These are phyloP conservation scores for Megacollybia marginata DNA, from an alignment of 768 basidiomycete genomes.

Conservation along the genomic window DNA sequence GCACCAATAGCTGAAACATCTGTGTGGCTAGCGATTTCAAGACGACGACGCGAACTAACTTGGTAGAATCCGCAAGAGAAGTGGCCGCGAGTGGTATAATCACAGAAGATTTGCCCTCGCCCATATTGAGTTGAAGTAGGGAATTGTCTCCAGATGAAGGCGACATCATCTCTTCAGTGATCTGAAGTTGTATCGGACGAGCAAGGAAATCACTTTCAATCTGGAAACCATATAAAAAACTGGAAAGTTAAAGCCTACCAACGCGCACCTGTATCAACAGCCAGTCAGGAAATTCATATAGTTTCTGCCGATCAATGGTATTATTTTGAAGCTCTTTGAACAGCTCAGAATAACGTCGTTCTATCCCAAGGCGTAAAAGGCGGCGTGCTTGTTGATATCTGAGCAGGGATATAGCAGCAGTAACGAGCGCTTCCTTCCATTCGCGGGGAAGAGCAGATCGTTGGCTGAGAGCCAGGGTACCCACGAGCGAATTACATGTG, in stretches of 20 bases:
- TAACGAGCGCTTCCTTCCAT: too few species aligned
- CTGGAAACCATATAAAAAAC: too few species aligned
- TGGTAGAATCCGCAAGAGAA: constrained; percentile 33
- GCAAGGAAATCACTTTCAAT: constrained; percentile 36
- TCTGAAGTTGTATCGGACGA: constrained; percentile 32
- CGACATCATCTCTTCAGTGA: constrained; percentile 40
- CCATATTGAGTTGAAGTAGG: constrained; percentile 48
- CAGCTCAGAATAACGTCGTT: not conserved
- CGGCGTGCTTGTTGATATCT: not conserved
- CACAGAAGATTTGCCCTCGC: constrained; percentile 47
- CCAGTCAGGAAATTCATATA: not conserved
- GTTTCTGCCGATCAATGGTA: not conserved
- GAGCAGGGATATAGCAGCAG: not conserved
- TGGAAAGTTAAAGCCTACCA: too few species aligned
- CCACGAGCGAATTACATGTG: too few species aligned
- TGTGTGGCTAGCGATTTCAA: constrained; percentile 39
- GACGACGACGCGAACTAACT: constrained; percentile 40
- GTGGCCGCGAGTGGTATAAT: constrained; percentile 39
- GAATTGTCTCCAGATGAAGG: constrained; percentile 30
- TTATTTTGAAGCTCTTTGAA: not conserved
- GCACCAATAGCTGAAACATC: constrained; percentile 42
- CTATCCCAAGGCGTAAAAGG: not conserved
- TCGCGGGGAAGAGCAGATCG: too few species aligned
- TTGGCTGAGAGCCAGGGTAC: too few species aligned
- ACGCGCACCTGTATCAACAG: not conserved